Conservation (phyloP, 371 early-diverging fungal species). For the Lichtheimia hyalospora region DNA sequence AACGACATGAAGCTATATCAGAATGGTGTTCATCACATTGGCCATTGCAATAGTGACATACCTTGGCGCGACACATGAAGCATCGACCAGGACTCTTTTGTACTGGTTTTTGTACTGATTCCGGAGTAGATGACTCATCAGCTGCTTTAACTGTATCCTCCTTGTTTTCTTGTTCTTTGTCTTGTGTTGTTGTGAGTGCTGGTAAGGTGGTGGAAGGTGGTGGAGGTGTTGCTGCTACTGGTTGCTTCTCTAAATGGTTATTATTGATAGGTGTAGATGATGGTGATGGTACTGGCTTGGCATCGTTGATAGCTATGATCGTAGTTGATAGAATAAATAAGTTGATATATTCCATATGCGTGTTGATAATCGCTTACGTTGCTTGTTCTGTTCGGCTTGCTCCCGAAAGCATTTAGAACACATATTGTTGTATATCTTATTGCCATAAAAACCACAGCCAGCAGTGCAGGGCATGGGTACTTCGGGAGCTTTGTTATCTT, state of each 20-base stretch:
- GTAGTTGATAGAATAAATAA: too few relatives aligned
- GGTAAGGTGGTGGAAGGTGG: conserved; percentile 1
- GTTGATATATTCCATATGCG: too few relatives aligned
- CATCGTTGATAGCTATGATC: too few relatives aligned
- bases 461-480: conserved; percentile 60
- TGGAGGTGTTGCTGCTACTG: not conserved
- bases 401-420: conserved; percentile 75
- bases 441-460: conserved; percentile 70
- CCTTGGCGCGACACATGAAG: conserved; percentile 71
- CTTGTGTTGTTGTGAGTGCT: conserved; percentile 5
- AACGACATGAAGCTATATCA: not conserved
- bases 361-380: conserved; percentile 2
- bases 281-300: too few relatives aligned
- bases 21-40: not conserved
- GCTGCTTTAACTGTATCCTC: conserved; percentile 1
- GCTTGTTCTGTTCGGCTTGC: conserved; percentile 16
- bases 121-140: not conserved
- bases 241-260: not conserved
- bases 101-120: conserved; percentile 27
- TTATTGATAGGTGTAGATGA: too few relatives aligned
- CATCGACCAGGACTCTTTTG: conserved; percentile 77
- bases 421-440: conserved; percentile 69
- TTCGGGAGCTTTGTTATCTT: conserved; percentile 57
- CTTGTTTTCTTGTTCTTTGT: conserved; percentile 6
- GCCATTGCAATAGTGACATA: conserved; percentile 13